These are phyloP conservation scores for Tuber melanosporum DNA, from an alignment of 495 filamentous ascomycete species.

Conservation along the genomic window DNA sequence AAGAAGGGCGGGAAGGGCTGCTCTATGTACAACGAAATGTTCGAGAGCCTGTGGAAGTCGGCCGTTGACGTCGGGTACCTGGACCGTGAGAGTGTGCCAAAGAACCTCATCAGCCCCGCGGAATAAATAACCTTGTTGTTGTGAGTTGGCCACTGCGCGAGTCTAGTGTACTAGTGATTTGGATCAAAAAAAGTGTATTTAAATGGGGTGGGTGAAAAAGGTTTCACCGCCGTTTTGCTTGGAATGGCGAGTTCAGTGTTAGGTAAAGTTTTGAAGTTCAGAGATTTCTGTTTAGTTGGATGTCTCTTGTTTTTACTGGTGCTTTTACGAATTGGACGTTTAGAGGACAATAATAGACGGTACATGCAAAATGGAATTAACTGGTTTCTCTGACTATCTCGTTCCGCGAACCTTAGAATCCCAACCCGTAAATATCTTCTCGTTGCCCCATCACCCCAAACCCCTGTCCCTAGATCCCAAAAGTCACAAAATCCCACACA, in stretches of 20 bases:
- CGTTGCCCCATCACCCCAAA: too few species aligned
- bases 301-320: background rate
- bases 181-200: too few species aligned
- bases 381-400: background rate
- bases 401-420: too few species aligned
- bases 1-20: slow-evolving; percentile 30
- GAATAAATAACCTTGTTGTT: background rate
- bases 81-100: background rate
- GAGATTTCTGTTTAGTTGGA: background rate
- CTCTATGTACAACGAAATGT: slow-evolving; percentile 18
- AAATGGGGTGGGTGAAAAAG: background rate
- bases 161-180: too few species aligned
- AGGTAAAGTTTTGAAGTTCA: background rate
- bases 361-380: background rate
- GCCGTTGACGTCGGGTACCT: background rate
- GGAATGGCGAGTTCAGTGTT: too few species aligned
- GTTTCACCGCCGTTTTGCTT: too few species aligned
- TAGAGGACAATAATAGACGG: background rate
- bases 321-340: background rate
- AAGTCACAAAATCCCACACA: too few species aligned
- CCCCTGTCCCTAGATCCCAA: too few species aligned
- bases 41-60: slow-evolving; percentile 6
- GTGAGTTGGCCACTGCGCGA: background rate
- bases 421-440: too few species aligned
- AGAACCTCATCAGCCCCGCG: background rate